Conservation (phyloP, 768 basidiomycete species). For the Tulasnella sp. region DNA sequence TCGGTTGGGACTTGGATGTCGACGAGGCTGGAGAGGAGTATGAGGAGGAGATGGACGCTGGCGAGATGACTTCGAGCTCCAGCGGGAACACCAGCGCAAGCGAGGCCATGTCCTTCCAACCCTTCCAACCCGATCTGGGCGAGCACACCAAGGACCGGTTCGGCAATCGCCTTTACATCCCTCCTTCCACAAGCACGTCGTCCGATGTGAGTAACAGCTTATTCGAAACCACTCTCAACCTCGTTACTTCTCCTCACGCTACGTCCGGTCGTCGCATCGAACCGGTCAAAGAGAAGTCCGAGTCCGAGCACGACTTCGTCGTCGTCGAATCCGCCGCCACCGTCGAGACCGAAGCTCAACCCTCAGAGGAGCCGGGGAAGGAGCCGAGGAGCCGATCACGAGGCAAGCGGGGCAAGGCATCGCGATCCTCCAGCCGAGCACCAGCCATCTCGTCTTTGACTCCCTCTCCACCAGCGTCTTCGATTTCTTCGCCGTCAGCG, state of each 20-base stretch:
- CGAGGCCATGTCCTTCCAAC: background rate
- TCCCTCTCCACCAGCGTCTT: background rate
- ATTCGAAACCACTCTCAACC: background rate
- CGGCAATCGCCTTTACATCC: slow-evolving; percentile 12
- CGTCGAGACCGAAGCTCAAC: background rate
- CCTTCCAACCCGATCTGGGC: background rate
- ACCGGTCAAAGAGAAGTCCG: background rate
- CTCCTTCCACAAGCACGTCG: slow-evolving; percentile 11
- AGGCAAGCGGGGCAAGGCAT: slow-evolving; percentile 22
- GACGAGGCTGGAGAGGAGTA: slow-evolving; percentile 26
- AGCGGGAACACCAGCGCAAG: slow-evolving; percentile 9
- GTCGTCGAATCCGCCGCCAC: background rate
- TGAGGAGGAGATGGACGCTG: slow-evolving; percentile 11
- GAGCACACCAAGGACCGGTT: slow-evolving; percentile 3
- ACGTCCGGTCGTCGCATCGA: background rate
- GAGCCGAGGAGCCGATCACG: slow-evolving; percentile 4
- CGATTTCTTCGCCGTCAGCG: background rate
- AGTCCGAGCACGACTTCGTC: background rate
- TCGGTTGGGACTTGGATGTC: slow-evolving; percentile 24
- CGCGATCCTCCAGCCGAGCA: slow-evolving; percentile 21
- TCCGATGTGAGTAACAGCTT: slow-evolving; percentile 13
- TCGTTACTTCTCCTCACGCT: slow-evolving; percentile 3
- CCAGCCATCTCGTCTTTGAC: background rate
- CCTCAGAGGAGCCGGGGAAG: background rate
- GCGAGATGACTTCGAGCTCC: slow-evolving; percentile 19